Percentiles rank a stretch among this genome's conserved stretches.
These are phyloP conservation scores for Sclerotinia sclerotiorum DNA, from an alignment of 2,329 filamentous ascomycete genomes.

Conservation along the genomic window DNA sequence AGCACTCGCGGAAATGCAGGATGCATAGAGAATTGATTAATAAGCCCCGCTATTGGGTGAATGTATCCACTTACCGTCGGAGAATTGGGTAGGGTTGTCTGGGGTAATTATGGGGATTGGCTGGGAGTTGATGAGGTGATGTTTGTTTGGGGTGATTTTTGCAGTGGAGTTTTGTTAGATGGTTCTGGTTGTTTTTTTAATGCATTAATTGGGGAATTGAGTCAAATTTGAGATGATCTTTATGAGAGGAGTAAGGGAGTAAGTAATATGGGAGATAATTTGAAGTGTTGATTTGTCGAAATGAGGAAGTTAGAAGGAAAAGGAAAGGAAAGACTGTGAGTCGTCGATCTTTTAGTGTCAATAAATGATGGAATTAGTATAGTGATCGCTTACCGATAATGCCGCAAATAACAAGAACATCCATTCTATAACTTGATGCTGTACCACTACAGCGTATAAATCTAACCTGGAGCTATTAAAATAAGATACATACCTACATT, in stretches of 20 bases:
- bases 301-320: neutral
- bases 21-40: neutral
- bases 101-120: slow-evolving; percentile 17
- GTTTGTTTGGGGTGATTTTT: neutral
- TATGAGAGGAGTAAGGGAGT: too few relatives aligned
- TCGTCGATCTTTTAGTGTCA: too few relatives aligned
- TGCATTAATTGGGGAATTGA: too few relatives aligned
- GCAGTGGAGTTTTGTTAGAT: neutral
- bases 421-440: neutral
- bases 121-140: neutral
- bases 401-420: neutral
- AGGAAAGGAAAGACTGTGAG: neutral
- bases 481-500: neutral
- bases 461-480: neutral
- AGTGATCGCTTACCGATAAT: neutral
- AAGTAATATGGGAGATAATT: too few relatives aligned
- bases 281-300: neutral
- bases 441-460: neutral
- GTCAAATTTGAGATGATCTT: too few relatives aligned
- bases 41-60: neutral
- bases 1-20: neutral
- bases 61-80: slow-evolving; percentile 3
- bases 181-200: too few relatives aligned
- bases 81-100: neutral
- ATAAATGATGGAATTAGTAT: neutral